phyloP scores from a whole-genome alignment of 2,329 filamentous ascomycete species.

The Aureobasidium sp. region DNA sequence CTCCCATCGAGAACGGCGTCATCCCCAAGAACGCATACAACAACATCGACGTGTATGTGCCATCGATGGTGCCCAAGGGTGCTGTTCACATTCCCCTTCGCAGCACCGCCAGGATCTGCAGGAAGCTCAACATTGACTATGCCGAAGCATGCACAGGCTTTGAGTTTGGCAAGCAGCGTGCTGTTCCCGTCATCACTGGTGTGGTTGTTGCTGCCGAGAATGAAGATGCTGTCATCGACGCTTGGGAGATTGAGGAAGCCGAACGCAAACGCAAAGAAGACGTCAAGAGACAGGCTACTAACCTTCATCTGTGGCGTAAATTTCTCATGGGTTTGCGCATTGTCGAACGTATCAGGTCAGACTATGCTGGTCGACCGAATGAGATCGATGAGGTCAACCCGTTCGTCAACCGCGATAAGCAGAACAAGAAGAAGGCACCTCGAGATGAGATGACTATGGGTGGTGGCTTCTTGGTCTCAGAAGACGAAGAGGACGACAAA shows the following conservation, averaged over 20 bases:
- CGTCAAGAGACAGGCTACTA: constrained; percentile 66
- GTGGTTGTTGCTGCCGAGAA: constrained; percentile 82
- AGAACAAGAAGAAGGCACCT: constrained; percentile 21
- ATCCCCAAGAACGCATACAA: constrained; percentile 94
- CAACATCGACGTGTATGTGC: constrained; percentile 92
- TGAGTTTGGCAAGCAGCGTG: constrained; percentile 90
- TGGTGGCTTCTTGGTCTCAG: constrained; percentile 35
- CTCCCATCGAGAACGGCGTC: constrained; percentile 70
- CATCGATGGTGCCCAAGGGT: constrained; percentile 82
- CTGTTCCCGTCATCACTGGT: constrained; percentile 82
- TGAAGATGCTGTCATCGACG: constrained; percentile 62
- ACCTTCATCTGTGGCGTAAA: constrained; percentile 72
- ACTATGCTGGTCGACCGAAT: constrained; percentile 55
- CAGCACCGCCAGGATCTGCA: constrained; percentile 71
- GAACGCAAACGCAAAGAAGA: constrained; percentile 72
- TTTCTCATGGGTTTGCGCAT: constrained; percentile 81
- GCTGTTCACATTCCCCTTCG: constrained; percentile 75
- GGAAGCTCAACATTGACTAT: constrained; percentile 74
- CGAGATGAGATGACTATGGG: constrained; percentile 18
- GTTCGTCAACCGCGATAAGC: constrained; percentile 35
- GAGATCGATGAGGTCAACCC: constrained; percentile 46
- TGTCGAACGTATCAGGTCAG: constrained; percentile 62
- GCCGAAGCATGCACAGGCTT: constrained; percentile 95
- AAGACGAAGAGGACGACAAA: constrained; percentile 26
- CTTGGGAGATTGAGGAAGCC: constrained; percentile 64